phyloP scores from a whole-genome alignment of 306 rosid genomes.

The Cicer bijugum region DNA sequence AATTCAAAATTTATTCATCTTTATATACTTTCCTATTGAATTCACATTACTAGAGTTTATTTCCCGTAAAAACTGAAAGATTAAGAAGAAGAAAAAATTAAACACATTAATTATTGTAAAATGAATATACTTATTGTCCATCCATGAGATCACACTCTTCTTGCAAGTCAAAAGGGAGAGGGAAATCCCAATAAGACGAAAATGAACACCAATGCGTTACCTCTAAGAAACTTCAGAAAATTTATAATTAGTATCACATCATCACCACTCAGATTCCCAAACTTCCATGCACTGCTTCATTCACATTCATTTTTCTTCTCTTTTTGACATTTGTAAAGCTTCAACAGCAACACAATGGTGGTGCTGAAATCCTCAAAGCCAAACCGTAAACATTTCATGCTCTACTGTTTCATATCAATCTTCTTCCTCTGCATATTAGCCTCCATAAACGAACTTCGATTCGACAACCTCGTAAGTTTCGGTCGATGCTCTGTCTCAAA shows the following conservation, averaged over 20 bases:
- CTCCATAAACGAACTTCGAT: constrained; percentile 71
- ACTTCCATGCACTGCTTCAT: not conserved
- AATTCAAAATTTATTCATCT: too few species aligned
- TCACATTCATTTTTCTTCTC: not conserved
- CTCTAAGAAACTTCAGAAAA: constrained; percentile 50
- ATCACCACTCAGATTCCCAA: not conserved
- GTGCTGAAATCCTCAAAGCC: constrained; percentile 46
- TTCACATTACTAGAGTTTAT: too few species aligned
- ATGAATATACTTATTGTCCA: too few species aligned
- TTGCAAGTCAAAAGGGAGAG: constrained; percentile 52
- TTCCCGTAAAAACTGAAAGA: too few species aligned
- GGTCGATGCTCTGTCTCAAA: constrained; percentile 49
- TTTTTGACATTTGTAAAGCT: not conserved
- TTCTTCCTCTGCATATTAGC: constrained; percentile 72
- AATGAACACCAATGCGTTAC: constrained; percentile 52
- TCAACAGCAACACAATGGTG: constrained; percentile 27
- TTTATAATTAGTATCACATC: constrained; percentile 42
- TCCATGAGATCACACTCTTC: constrained; percentile 19
- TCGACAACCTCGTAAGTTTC: constrained; percentile 49
- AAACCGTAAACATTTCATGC: constrained; percentile 52
- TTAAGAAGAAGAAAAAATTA: too few species aligned
- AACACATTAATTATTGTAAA: too few species aligned
- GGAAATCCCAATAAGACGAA: constrained; percentile 56
- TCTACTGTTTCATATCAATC: constrained; percentile 58
- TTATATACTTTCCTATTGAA: too few species aligned